Base-by-base conservation (phyloP, 129 eudicot genomes). In the Scalesia atractyloides region DNA sequence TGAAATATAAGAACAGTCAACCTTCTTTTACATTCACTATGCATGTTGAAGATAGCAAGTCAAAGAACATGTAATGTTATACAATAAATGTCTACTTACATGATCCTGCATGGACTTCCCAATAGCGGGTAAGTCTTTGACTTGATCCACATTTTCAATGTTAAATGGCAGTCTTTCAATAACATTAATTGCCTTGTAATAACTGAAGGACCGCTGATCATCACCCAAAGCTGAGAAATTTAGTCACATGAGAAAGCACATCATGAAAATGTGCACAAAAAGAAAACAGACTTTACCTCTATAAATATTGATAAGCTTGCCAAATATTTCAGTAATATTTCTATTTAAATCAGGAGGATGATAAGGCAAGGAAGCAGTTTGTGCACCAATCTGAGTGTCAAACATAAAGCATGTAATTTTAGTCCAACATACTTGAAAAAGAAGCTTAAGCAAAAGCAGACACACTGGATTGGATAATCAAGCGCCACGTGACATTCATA, bases 21-120 rank as follows among this genome's bases (percentile, higher is more conserved):
- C 54, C 54, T 39, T 44, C 52, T 65, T 11, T 17, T 20, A n/a
- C 33, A 11, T 24, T 69, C 30, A 69, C 59, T 7, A n/a, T 51
- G 74, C 34, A 51, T 68, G 7, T 10, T 34, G 64, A 69, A 69
- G 74, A 33, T 69, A 24, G 48, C 37, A 69, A 44, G 36, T 34
- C 11, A 13, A 5, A 58, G 9, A 57, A 58, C 50, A 68, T 24
- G 67, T 53, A 53, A 73, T 6, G 17, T 18, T 18, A 36, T 69
- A 34, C 36, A 62, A 68, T 33, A 0, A 39, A 66, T 22, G 8
- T 53, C 37, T 47, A 73, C 97, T 86, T 84, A 90, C 98, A 84
- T 93, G 98, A 60, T 93, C 98, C 76, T 86, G 92, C 92, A 93
- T 70, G 33, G 98, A 89, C 84, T 87, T 93, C 60, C 98, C 98